These are phyloP conservation scores for Brassica nigra DNA, from an alignment of 345 rosid genomes.

Conservation along the genomic window DNA sequence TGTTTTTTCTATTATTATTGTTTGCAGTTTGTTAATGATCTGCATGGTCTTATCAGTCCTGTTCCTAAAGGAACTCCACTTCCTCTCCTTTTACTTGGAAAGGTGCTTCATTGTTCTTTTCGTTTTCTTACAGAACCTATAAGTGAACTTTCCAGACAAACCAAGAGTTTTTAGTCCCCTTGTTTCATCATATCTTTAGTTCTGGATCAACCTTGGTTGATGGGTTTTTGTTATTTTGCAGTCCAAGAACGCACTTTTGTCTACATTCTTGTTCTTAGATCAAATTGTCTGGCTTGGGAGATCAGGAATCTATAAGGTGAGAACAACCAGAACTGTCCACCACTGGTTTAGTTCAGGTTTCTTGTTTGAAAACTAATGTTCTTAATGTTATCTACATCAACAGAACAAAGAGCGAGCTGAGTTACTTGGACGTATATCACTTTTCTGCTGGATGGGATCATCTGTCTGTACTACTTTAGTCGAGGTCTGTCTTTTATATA, in stretches of 20 bases:
- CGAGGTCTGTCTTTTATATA: constrained; percentile 61
- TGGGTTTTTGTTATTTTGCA: constrained; percentile 37
- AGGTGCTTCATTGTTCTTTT: constrained; percentile 51
- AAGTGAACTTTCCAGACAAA: neutral
- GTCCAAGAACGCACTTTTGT: constrained; percentile 91
- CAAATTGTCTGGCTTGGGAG: constrained; percentile 98
- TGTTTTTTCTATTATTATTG: neutral
- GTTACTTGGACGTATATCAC: constrained; percentile 84
- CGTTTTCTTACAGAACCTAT: neutral
- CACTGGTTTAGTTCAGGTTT: neutral
- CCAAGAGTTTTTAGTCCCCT: neutral
- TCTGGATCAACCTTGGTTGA: constrained; percentile 27
- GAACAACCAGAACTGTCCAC: neutral
- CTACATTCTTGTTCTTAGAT: constrained; percentile 96
- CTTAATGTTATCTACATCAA: constrained; percentile 7
- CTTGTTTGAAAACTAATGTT: neutral
- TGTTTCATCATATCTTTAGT: neutral
- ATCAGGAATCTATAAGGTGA: constrained; percentile 93
- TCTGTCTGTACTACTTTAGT: constrained; percentile 80
- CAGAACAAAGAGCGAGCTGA: constrained; percentile 94
- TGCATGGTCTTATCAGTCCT: constrained; percentile 89
- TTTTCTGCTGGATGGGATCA: constrained; percentile 97
- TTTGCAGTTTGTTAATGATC: constrained; percentile 88
- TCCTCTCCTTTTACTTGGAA: constrained; percentile 84
- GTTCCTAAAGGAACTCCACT: constrained; percentile 93